These are phyloP conservation scores for Cicer bijugum DNA, from an alignment of 306 rosid species.

Conservation along the genomic window DNA sequence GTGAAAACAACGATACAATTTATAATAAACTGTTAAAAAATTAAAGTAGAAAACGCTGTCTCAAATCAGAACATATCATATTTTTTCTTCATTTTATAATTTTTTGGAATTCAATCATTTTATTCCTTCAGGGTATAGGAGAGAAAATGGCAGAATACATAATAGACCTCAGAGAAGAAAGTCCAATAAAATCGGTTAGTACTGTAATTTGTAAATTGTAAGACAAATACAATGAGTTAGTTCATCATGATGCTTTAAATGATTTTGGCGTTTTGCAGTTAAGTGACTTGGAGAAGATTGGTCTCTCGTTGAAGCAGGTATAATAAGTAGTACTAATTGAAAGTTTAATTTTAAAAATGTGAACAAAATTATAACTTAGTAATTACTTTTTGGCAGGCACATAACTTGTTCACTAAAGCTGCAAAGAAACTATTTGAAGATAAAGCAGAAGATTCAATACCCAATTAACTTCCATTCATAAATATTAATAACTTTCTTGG, in stretches of 20 bases:
- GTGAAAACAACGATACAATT: background rate
- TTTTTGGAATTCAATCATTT: slow-evolving; percentile 7
- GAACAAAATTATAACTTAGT: background rate
- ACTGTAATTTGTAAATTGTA: background rate
- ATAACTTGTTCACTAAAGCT: slow-evolving; percentile 71
- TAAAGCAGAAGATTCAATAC: slow-evolving; percentile 49
- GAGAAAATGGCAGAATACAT: slow-evolving; percentile 85
- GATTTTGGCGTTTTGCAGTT: slow-evolving; percentile 61
- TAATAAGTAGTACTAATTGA: background rate
- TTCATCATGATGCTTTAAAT: slow-evolving; percentile 10
- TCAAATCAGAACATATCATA: background rate
- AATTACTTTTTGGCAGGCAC: slow-evolving; percentile 51
- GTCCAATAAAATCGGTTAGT: slow-evolving; percentile 84
- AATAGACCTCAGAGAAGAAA: slow-evolving; percentile 75
- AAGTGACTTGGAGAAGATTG: slow-evolving; percentile 84
- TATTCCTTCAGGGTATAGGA: slow-evolving; percentile 75
- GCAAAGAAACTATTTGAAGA: slow-evolving; percentile 66
- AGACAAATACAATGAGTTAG: background rate
- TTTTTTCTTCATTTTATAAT: slow-evolving; percentile 25
- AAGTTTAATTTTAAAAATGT: background rate
- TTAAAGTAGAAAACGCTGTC: background rate
- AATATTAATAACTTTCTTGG: slow-evolving; percentile 1
- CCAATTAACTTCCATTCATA: slow-evolving; percentile 36
- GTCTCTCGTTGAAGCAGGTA: slow-evolving; percentile 94
- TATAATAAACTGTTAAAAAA: background rate